phyloP scores from a whole-genome alignment of 805 yeast genomes.

The Starmera quercuum region DNA sequence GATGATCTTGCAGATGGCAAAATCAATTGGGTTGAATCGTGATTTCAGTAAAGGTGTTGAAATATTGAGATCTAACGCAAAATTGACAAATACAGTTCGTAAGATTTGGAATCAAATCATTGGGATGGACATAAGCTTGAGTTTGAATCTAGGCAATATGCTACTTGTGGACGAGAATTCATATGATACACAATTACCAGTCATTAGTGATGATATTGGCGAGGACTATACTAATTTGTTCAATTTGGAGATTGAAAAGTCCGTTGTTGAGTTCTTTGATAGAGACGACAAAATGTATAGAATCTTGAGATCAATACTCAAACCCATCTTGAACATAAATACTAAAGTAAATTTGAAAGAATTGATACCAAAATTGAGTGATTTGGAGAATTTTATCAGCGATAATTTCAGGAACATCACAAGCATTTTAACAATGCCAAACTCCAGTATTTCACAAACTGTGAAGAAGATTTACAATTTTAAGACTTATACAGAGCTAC shows the following conservation, averaged over 20 bases:
- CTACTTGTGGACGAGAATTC: constrained; percentile 28
- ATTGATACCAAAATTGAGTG: constrained; percentile 26
- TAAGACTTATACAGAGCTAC: constrained; percentile 19
- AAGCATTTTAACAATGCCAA: constrained; percentile 19
- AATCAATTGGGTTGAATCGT: constrained; percentile 49
- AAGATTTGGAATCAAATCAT: constrained; percentile 51
- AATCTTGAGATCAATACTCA: constrained; percentile 25
- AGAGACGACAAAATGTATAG: constrained; percentile 24
- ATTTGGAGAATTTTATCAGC: constrained; percentile 28
- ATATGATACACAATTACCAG: constrained; percentile 48
- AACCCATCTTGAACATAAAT: constrained; percentile 32
- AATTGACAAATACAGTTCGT: constrained; percentile 40
- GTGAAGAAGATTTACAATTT: constrained; percentile 20
- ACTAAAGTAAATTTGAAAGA: constrained; percentile 28
- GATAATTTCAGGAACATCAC: constrained; percentile 23
- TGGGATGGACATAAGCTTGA: constrained; percentile 36
- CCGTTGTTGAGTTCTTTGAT: constrained; percentile 26
- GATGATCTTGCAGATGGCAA: constrained; percentile 46
- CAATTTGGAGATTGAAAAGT: constrained; percentile 34
- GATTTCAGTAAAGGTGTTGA: constrained; percentile 36
- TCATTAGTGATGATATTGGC: constrained; percentile 20
- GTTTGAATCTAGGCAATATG: constrained; percentile 41
- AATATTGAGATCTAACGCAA: constrained; percentile 16
- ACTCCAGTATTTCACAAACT: constrained; percentile 8
- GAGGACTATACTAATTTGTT: constrained; percentile 27